Conservation (phyloP, 2,329 filamentous ascomycete species). For the Ascochyta fabae region DNA sequence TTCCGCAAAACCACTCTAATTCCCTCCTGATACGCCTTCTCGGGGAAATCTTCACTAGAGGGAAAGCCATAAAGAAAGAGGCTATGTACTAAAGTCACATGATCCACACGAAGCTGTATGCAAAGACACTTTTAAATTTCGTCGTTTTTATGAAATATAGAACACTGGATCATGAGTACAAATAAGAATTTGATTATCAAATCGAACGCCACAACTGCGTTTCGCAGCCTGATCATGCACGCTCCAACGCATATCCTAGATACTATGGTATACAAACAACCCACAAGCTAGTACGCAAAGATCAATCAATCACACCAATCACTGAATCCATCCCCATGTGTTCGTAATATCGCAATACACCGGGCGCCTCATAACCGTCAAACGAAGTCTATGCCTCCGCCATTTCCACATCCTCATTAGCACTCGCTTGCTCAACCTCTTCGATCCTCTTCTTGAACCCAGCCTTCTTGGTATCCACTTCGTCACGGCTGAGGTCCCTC, state of each 20-base stretch:
- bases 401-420: constrained; percentile 45
- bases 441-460: constrained; percentile 43
- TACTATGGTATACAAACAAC: constrained; percentile 12
- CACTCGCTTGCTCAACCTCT: constrained; percentile 25
- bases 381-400: constrained; percentile 25
- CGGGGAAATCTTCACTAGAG: neutral
- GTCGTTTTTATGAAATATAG: neutral
- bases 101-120: too few relatives aligned
- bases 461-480: constrained; percentile 54
- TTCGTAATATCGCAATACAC: constrained; percentile 2
- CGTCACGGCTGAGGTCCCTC: constrained; percentile 54
- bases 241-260: constrained; percentile 5
- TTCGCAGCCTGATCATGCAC: constrained; percentile 12
- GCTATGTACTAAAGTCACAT: too few relatives aligned
- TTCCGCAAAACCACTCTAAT: too few relatives aligned
- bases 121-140: neutral
- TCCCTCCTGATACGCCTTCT: too few relatives aligned
- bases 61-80: too few relatives aligned
- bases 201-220: constrained; percentile 12
- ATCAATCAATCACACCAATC: neutral
- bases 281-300: constrained; percentile 2
- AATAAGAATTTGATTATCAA: constrained; percentile 2
- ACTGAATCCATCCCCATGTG: neutral
- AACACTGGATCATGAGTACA: neutral
- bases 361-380: constrained; percentile 1